Evolutionary conservation across 2,329 filamentous ascomycete genomes (phyloP).

Genomic region (Pseudocercospora fijiensis): DNA sequence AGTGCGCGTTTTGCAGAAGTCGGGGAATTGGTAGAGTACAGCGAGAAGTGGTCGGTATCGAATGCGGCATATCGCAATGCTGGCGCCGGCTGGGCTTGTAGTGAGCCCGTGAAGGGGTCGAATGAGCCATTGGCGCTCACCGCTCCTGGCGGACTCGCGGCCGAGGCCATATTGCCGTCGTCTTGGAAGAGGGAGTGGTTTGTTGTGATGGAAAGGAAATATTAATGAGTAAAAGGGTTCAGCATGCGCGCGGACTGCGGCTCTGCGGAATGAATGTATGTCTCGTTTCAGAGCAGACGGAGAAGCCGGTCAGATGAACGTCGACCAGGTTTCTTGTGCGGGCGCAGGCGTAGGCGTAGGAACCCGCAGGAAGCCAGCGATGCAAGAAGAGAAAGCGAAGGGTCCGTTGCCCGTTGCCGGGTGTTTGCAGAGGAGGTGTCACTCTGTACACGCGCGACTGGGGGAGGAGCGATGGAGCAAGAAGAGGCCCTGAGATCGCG

Average conservation of each 20-base stretch:
- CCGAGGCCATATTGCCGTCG: slow-evolving; percentile 43
- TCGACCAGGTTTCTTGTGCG: not conserved
- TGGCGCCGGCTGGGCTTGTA: slow-evolving; percentile 36
- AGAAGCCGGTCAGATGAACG: slow-evolving; percentile 1
- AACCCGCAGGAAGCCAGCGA: not conserved
- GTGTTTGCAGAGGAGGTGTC: not conserved
- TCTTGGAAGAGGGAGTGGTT: not conserved
- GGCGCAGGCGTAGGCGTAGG: not conserved
- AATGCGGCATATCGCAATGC: slow-evolving; percentile 76
- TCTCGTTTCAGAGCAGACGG: slow-evolving; percentile 3
- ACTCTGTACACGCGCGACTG: not conserved
- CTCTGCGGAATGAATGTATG: slow-evolving; percentile 18
- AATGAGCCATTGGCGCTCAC: slow-evolving; percentile 39
- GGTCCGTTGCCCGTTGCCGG: not conserved
- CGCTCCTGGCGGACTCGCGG: slow-evolving; percentile 45
- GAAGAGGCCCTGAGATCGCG: not conserved
- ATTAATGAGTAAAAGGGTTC: slow-evolving; percentile 11
- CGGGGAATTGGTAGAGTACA: slow-evolving; percentile 75
- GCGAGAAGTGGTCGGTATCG: slow-evolving; percentile 71
- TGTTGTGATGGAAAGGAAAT: slow-evolving; percentile 11
- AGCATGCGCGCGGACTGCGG: slow-evolving; percentile 4
- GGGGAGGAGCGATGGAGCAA: not conserved
- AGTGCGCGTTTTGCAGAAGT: slow-evolving; percentile 84
- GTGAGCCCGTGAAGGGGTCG: slow-evolving; percentile 49
- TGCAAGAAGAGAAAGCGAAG: not conserved